Evolutionary conservation across 441 rosid genomes (phyloP).

Genomic region (Hura crepitans): DNA sequence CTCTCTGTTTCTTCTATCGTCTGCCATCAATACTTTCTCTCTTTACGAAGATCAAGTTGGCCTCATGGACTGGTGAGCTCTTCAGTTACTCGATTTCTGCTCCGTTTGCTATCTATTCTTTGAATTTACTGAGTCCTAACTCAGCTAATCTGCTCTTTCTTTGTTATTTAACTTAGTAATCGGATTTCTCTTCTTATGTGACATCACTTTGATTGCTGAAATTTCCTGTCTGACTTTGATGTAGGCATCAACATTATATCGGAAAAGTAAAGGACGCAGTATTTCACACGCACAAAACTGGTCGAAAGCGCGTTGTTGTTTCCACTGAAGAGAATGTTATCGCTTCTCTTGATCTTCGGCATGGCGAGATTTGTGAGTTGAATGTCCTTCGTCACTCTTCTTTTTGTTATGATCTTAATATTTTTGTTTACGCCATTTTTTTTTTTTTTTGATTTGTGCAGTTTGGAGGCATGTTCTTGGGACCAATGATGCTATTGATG

Average conservation of each 20-base stretch:
- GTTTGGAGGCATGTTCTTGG: constrained; percentile 97
- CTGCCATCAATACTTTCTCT: constrained; percentile 39
- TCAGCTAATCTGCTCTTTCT: constrained; percentile 11
- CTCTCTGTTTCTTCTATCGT: constrained; percentile 39
- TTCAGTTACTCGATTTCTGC: constrained; percentile 4
- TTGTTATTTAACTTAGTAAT: background rate
- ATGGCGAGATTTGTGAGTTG: constrained; percentile 79
- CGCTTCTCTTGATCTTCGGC: constrained; percentile 95
- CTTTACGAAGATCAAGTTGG: constrained; percentile 98
- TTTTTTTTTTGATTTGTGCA: constrained; percentile 32
- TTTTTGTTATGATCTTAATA: background rate
- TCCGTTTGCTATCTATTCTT: background rate
- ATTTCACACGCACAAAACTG: constrained; percentile 96
- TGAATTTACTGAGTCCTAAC: background rate
- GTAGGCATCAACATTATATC: constrained; percentile 83
- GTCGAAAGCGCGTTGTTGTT: constrained; percentile 89
- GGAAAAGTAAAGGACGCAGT: constrained; percentile 97
- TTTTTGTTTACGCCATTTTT: background rate
- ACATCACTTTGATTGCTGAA: background rate
- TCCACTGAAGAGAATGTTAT: constrained; percentile 92
- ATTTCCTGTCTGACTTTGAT: background rate
- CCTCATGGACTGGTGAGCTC: constrained; percentile 82
- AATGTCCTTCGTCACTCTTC: background rate
- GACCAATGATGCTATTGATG: constrained; percentile 59
- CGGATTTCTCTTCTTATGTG: background rate